Conservation (phyloP, 2,329 filamentous ascomycete genomes). For the Aspergillus alliaceus region DNA sequence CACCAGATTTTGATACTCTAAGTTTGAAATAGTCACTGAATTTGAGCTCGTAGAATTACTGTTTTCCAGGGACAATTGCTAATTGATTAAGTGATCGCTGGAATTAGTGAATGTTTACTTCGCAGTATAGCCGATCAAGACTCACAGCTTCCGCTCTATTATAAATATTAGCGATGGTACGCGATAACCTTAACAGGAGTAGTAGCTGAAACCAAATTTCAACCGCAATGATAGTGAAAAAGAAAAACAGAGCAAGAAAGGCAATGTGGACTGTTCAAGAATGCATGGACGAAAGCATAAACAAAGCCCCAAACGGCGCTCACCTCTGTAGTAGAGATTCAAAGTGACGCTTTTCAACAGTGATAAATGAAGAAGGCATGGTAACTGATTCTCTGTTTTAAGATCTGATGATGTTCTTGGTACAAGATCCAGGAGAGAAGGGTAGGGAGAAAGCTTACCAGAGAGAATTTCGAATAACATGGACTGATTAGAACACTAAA, state of each 20-base stretch:
- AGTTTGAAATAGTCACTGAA: conserved; percentile 57
- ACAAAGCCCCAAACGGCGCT: conserved; percentile 17
- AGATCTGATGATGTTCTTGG: neutral
- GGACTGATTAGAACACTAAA: neutral
- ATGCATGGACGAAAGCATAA: too few relatives aligned
- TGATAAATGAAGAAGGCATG: conserved; percentile 48
- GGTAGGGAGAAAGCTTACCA: neutral
- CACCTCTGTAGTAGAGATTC: conserved; percentile 63
- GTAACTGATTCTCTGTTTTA: neutral
- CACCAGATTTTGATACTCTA: conserved; percentile 63
- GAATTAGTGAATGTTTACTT: neutral
- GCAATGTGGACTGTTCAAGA: too few relatives aligned
- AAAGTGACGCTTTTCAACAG: conserved; percentile 61
- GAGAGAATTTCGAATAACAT: neutral
- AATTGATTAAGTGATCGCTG: neutral
- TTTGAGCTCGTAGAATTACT: conserved; percentile 35
- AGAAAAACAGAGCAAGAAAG: neutral
- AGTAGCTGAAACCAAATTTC: too few relatives aligned
- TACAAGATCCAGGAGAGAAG: neutral
- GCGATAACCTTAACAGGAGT: neutral
- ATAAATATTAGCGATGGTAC: neutral
- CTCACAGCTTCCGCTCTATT: conserved; percentile 14
- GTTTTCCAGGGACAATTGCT: conserved; percentile 44
- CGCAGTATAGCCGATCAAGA: neutral
- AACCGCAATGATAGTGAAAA: neutral